Base-by-base conservation (phyloP, 2,329 filamentous ascomycete genomes). In the Aureobasidium namibiae region DNA sequence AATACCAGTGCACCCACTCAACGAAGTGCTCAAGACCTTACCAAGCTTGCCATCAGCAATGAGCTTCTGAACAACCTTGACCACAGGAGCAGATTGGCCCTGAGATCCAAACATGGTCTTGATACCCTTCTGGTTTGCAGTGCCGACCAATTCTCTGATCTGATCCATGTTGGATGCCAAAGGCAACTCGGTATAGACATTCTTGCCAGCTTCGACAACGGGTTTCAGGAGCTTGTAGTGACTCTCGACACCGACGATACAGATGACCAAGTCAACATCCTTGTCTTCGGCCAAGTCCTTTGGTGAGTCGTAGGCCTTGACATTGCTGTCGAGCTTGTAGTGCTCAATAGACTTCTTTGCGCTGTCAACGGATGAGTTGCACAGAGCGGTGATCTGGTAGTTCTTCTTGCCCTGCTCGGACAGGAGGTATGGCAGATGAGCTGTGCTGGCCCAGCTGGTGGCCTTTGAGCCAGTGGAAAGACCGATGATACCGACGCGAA, bases 371-470 rank as follows among this genome's bases (percentile, higher is more conserved):
- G 70, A 75, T 18, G 75, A 76, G 67, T 82, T 82, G 63, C 76
- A 74, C 1, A 82, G 69, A 8, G 78, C 79, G n/a, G 74, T 73
- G 60, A 82, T 75, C 31, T 75, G 68, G 66, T 80, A 81, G 9
- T 72, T 66, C 3, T 24, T 24, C 16, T 59, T 59, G 9, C 48
- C 48, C 16, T 52, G 48, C 3, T 69, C 54, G 1, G 68, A 68
- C 2, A 66, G 65, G 2, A 87, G 78, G 66, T 85, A 85, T 0
- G 84, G 82, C 0, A 86, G 76, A 65, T 87, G 84, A 2, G 79
- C 81, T 26, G 66, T 64, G 33, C 72, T 74, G 2, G 81, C 82
- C 83, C 83, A 87, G 0, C 77, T 76, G 4, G 58, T 60, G 38
- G n/a, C 31, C 41, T 60, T 31, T 8, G 58, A 60, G 4, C 75